Percentiles rank a stretch among this genome's conserved stretches.
Conservation (phyloP, 306 rosid species). For the Gillenia trifoliata region DNA sequence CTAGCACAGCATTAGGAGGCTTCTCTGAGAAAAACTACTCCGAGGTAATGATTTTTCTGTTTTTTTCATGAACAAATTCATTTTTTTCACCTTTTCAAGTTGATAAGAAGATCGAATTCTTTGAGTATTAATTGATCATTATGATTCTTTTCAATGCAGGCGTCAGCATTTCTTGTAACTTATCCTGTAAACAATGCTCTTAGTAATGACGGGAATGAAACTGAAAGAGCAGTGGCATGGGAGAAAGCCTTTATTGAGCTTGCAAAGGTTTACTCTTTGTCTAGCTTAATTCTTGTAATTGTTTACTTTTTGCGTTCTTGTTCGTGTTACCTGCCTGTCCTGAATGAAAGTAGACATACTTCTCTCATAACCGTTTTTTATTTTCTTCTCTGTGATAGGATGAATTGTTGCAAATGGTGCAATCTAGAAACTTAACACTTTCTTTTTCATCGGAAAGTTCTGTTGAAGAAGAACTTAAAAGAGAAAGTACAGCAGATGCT, state of each 20-base stretch:
- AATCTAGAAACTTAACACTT: slow-evolving; percentile 73
- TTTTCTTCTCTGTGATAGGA: slow-evolving; percentile 44
- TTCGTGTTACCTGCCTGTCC: slow-evolving; percentile 5
- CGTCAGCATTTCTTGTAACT: slow-evolving; percentile 79
- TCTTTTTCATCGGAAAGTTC: slow-evolving; percentile 98
- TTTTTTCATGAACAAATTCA: background rate
- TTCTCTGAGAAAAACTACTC: slow-evolving; percentile 77
- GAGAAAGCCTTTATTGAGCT: slow-evolving; percentile 89
- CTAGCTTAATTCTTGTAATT: slow-evolving; percentile 4
- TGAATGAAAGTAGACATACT: background rate
- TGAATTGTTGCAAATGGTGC: slow-evolving; percentile 76
- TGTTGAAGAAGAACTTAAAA: slow-evolving; percentile 87
- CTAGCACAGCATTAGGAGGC: slow-evolving; percentile 97
- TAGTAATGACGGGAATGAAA: slow-evolving; percentile 59
- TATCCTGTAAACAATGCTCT: slow-evolving; percentile 89
- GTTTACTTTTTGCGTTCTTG: background rate
- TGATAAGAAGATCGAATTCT: slow-evolving; percentile 11
- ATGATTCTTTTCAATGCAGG: slow-evolving; percentile 53
- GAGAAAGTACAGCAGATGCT: slow-evolving; percentile 95
- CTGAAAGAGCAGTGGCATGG: slow-evolving; percentile 82
- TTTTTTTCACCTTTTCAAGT: background rate
- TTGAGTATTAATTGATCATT: slow-evolving; percentile 28
- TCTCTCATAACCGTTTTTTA: background rate
- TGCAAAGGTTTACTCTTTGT: slow-evolving; percentile 63
- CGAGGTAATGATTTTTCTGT: slow-evolving; percentile 46